Percentiles rank a stretch among this genome's conserved stretches.
Evolutionary conservation across 31 red algal species (phyloP).

Genomic region (Endocladia muricata): DNA sequence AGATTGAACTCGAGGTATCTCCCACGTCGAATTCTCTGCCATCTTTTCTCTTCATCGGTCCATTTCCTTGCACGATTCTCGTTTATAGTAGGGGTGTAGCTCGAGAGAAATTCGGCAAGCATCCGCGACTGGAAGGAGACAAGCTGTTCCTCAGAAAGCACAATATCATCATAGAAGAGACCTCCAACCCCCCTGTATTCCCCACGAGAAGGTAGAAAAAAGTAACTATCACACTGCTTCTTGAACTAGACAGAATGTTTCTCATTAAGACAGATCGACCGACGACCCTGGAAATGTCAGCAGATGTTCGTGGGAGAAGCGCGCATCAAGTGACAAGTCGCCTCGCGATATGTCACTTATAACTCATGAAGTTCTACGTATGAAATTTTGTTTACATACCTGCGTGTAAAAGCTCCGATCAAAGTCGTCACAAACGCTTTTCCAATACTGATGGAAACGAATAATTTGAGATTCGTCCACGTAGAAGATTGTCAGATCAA

Average conservation of each 20-base stretch:
- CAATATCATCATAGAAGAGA: constrained; percentile 85
- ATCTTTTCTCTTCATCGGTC: constrained; percentile 58
- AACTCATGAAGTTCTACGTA: constrained; percentile 1
- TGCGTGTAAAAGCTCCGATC: constrained; percentile 28
- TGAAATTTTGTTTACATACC: too few species aligned
- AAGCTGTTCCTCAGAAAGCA: constrained; percentile 3
- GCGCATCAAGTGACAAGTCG: neutral
- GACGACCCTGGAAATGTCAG: too few species aligned
- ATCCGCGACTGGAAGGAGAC: constrained; percentile 37
- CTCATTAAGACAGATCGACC: too few species aligned
- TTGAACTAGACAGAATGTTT: constrained; percentile 55
- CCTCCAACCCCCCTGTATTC: constrained; percentile 86
- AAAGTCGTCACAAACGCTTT: constrained; percentile 63
- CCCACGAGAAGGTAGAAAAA: constrained; percentile 68
- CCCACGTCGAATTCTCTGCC: constrained; percentile 79
- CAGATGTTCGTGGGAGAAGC: too few species aligned
- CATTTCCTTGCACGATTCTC: constrained; percentile 22
- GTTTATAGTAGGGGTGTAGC: constrained; percentile 64
- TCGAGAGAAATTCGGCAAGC: constrained; percentile 33
- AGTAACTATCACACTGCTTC: constrained; percentile 87
- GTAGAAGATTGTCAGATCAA: constrained; percentile 77
- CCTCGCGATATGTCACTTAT: neutral
- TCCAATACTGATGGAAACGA: constrained; percentile 64
- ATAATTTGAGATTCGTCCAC: constrained; percentile 32
- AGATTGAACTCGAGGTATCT: constrained; percentile 92